Evolutionary conservation across 164 flowering plant genomes (phyloP).

Genomic region (Chimonanthus praecox): DNA sequence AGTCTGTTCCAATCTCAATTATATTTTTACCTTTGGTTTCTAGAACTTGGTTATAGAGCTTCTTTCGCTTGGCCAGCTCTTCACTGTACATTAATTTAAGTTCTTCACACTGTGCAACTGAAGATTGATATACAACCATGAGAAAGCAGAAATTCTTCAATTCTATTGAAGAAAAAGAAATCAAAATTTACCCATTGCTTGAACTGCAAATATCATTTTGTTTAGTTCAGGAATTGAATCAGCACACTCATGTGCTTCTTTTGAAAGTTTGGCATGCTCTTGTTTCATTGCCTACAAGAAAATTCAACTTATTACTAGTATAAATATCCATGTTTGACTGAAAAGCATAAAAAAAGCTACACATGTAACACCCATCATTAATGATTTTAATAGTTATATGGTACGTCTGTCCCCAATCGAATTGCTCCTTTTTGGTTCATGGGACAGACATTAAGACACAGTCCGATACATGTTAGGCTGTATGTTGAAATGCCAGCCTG

Average conservation of each 20-base stretch:
- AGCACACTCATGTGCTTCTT: conserved; percentile 76
- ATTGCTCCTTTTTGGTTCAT: too few species aligned
- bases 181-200: conserved; percentile 52
- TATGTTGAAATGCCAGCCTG: not conserved
- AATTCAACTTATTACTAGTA: not conserved
- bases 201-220: conserved; percentile 71
- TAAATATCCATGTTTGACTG: not conserved
- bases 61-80: conserved; percentile 69
- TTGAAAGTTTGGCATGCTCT: conserved; percentile 57
- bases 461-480: not conserved
- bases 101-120: conserved; percentile 85
- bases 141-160: not conserved
- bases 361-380: not conserved
- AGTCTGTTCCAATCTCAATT: not conserved
- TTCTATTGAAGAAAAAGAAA: not conserved
- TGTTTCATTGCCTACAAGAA: conserved; percentile 47
- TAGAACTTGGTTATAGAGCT: conserved; percentile 66
- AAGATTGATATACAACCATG: conserved; percentile 12
- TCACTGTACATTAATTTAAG: conserved; percentile 71
- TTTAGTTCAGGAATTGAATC: conserved; percentile 74
- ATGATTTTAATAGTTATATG: not conserved
- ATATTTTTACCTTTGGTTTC: conserved; percentile 60
- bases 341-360: not conserved
- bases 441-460: not conserved
- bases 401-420: too few species aligned